Percentiles rank a stretch among this genome's conserved stretches.
Evolutionary conservation across 2,329 filamentous ascomycete genomes (phyloP).

Genomic region (Phyllachora maydis): DNA sequence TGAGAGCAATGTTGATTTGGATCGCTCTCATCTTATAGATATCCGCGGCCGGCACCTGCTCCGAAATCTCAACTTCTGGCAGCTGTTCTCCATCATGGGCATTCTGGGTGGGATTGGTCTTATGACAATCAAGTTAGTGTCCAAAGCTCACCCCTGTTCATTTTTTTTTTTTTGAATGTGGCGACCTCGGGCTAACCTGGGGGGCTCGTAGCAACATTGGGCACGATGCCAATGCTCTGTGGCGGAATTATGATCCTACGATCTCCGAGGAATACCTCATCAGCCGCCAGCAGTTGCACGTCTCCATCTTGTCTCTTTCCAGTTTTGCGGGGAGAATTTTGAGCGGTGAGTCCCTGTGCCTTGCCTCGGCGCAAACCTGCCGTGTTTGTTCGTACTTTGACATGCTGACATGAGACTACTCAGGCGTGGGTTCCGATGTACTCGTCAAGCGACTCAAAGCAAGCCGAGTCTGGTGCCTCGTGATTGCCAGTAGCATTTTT

Average conservation of each 20-base stretch:
- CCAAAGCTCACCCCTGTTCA: too few relatives aligned
- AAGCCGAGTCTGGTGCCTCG: slow-evolving; percentile 81
- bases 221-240: slow-evolving; percentile 71
- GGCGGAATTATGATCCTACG: slow-evolving; percentile 64
- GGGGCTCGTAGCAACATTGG: slow-evolving; percentile 99
- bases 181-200: too few relatives aligned
- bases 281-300: slow-evolving; percentile 71
- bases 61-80: slow-evolving; percentile 65
- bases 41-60: slow-evolving; percentile 68
- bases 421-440: slow-evolving; percentile 76
- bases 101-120: slow-evolving; percentile 83
- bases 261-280: slow-evolving; percentile 57
- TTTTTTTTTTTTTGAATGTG: background rate
- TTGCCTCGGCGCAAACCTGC: background rate
- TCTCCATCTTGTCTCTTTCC: slow-evolving; percentile 78
- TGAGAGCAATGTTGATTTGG: slow-evolving; percentile 44
- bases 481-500: slow-evolving; percentile 60
- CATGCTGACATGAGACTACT: slow-evolving; percentile 6
- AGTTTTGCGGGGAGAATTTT: slow-evolving; percentile 68
- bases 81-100: slow-evolving; percentile 70
- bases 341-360: slow-evolving; percentile 35
- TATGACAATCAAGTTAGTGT: slow-evolving; percentile 92
- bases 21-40: slow-evolving; percentile 68
- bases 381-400: background rate
- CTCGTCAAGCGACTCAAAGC: slow-evolving; percentile 63